phyloP scores from a whole-genome alignment of 148 eudicot species.

The Vaccinium vitisidaea region DNA sequence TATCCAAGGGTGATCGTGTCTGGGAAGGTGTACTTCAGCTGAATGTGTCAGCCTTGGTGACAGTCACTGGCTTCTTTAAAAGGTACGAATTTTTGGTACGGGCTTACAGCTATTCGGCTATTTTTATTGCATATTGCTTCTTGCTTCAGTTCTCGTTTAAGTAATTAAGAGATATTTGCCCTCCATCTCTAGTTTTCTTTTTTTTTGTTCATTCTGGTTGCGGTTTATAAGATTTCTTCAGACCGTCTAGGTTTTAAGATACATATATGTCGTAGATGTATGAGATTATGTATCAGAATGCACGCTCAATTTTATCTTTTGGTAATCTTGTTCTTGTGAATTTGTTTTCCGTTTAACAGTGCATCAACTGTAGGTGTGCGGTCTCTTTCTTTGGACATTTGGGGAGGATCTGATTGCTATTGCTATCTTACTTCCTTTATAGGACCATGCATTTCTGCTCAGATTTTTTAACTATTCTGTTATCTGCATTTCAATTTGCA shows the following conservation, averaged over 20 bases:
- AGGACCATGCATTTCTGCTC: neutral
- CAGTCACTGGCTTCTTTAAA: constrained; percentile 55
- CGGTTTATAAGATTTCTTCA: neutral
- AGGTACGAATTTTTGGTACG: constrained; percentile 41
- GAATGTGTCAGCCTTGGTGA: constrained; percentile 50
- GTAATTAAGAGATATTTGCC: neutral
- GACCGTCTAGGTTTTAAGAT: neutral
- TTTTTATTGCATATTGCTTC: neutral
- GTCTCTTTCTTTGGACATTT: neutral
- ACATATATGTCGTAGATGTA: neutral
- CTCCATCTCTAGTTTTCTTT: neutral
- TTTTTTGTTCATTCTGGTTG: neutral
- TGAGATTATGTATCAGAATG: neutral
- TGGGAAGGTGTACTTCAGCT: constrained; percentile 90
- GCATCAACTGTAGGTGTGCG: neutral
- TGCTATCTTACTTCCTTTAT: neutral
- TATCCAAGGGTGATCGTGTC: constrained; percentile 36
- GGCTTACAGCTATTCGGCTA: neutral
- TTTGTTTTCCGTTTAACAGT: neutral
- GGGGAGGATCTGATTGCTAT: neutral
- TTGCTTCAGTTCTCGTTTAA: neutral
- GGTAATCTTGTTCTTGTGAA: neutral
- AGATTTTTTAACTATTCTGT: neutral
- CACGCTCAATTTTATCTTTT: neutral
- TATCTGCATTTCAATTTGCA: constrained; percentile 5